Conservation (phyloP, 257 asterid species). For the Solanum paucissectum region DNA sequence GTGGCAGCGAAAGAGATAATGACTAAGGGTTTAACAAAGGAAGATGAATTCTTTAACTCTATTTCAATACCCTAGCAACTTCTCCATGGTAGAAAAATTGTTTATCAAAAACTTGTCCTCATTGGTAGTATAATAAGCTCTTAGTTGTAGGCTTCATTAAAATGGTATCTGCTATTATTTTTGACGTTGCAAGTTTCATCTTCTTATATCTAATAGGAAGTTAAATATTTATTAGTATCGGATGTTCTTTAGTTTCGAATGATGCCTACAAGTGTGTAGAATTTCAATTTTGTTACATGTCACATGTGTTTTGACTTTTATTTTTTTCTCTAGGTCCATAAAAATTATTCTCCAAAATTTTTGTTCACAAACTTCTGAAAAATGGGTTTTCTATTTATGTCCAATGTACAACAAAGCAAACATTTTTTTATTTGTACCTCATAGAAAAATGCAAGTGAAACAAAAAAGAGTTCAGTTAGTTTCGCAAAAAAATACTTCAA, state of each 20-base stretch:
- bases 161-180: too few species aligned
- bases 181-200: too few species aligned
- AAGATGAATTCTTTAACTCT: slow-evolving; percentile 2
- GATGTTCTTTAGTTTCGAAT: too few species aligned
- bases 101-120: too few species aligned
- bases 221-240: too few species aligned
- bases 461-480: background rate
- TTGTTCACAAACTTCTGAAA: background rate
- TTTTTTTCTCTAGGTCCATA: background rate
- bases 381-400: too few species aligned
- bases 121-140: too few species aligned
- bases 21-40: slow-evolving; percentile 13
- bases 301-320: background rate
- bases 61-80: slow-evolving; percentile 1
- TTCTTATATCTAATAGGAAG: too few species aligned
- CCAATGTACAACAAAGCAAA: background rate
- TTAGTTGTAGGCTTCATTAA: too few species aligned
- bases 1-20: too few species aligned
- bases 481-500: too few species aligned
- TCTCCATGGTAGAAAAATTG: slow-evolving; percentile 36
- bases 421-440: background rate
- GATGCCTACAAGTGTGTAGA: background rate
- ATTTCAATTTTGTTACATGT: background rate
- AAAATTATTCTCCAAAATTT: background rate
- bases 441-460: background rate